A percentile compares a stretch with the other conserved stretches of the same genome.
These are phyloP conservation scores for Kuraishia cidri DNA, from an alignment of 805 yeast genomes.

Conservation along the genomic window DNA sequence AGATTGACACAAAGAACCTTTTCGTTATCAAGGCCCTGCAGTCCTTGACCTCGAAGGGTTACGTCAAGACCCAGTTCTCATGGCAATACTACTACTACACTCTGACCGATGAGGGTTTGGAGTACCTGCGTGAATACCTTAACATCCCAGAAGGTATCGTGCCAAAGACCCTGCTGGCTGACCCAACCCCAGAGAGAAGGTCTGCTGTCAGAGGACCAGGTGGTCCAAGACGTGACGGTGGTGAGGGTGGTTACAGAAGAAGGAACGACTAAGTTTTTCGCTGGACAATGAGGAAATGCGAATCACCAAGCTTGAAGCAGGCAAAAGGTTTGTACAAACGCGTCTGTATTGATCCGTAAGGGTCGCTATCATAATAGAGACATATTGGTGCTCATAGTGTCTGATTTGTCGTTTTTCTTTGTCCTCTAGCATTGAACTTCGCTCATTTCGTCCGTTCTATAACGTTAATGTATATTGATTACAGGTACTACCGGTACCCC, in stretches of 20 bases:
- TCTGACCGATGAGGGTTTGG: conserved; percentile 99
- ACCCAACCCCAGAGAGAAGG: conserved; percentile 73
- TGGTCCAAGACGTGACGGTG: conserved; percentile 43
- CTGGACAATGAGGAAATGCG: no score
- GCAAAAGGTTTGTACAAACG: no score
- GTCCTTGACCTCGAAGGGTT: conserved; percentile 98
- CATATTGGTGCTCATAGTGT: no score
- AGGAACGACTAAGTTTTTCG: no score
- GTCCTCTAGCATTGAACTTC: no score
- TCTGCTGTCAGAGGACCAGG: conserved; percentile 15
- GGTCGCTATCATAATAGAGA: no score
- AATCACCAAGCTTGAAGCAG: no score
- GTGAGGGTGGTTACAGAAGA: conserved; percentile 50
- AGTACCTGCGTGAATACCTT: conserved; percentile 95
- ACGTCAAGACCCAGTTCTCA: conserved; percentile 99
- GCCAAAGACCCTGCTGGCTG: conserved; percentile 97
- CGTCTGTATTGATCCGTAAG: no score
- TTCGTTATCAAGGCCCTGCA: conserved; percentile 98
- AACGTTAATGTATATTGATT: no score
- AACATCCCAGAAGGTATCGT: conserved; percentile 98
- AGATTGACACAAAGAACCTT: conserved; percentile 96
- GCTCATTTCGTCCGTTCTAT: no score
- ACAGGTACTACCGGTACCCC: no score
- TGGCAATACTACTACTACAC: conserved; percentile 99
- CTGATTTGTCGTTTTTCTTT: no score